phyloP scores from a whole-genome alignment of 2,329 filamentous ascomycete species.

The Aspergillus puulaauensis region DNA sequence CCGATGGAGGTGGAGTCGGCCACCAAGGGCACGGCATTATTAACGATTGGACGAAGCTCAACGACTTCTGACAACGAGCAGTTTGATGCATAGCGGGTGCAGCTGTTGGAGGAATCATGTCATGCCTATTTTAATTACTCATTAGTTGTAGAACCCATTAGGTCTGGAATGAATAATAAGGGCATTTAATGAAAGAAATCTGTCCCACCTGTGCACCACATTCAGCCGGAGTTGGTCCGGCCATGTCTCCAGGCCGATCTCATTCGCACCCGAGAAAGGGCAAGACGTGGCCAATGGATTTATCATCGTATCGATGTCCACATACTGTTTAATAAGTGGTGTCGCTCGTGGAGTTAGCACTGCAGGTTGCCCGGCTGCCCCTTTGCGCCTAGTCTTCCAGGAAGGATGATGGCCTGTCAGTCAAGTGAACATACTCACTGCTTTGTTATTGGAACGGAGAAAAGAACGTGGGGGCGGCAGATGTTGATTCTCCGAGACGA shows the following conservation, averaged over 20 bases:
- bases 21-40: not conserved
- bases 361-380: not conserved
- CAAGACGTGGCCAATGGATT: not conserved
- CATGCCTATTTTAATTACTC: not conserved
- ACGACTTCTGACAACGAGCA: not conserved
- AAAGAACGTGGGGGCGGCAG: conserved; percentile 8
- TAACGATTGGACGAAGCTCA: conserved; percentile 1
- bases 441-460: not conserved
- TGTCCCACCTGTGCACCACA: not conserved
- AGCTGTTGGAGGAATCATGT: not conserved
- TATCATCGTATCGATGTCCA: too few relatives aligned
- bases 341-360: too few relatives aligned
- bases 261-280: not conserved
- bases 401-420: too few relatives aligned
- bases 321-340: too few relatives aligned
- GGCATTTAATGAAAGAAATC: not conserved
- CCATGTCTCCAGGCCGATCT: not conserved
- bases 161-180: not conserved
- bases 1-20: conserved; percentile 5
- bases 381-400: not conserved
- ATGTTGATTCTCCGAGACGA: not conserved
- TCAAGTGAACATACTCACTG: not conserved
- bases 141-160: not conserved
- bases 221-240: not conserved
- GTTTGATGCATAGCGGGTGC: not conserved